Evolutionary conservation across 768 basidiomycete genomes (phyloP).

Genomic region (Tricholoma terreum): DNA sequence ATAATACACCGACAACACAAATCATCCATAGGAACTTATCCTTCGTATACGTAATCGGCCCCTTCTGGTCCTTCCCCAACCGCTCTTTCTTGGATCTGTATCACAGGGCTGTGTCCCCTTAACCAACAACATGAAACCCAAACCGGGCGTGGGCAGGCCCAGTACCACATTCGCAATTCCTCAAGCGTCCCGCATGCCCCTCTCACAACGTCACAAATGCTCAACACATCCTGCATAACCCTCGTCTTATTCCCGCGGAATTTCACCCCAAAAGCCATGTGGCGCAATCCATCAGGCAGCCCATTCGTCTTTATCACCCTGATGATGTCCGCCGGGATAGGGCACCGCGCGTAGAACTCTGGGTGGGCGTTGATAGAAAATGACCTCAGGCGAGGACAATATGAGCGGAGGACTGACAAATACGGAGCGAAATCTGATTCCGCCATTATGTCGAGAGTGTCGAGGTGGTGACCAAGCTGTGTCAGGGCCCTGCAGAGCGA

Average conservation of each 20-base stretch:
- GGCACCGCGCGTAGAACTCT: constrained; percentile 1
- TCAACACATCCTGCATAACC: background rate
- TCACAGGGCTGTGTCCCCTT: too few species aligned
- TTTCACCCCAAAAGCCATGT: background rate
- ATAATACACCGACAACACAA: too few species aligned
- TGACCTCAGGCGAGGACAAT: background rate
- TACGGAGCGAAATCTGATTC: background rate
- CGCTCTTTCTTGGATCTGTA: too few species aligned
- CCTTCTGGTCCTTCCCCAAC: too few species aligned
- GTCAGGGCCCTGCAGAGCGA: background rate
- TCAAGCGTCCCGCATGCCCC: background rate
- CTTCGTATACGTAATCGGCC: too few species aligned
- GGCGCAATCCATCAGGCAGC: background rate
- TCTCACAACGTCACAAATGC: background rate
- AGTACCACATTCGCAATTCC: background rate
- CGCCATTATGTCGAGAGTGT: background rate
- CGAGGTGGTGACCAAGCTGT: background rate
- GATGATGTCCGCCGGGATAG: background rate
- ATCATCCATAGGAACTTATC: too few species aligned
- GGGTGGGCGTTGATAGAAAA: constrained; percentile 2
- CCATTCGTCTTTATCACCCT: background rate
- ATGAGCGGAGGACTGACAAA: background rate
- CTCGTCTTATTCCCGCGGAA: background rate
- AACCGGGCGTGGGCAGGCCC: background rate
- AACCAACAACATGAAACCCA: background rate